Base-by-base conservation (phyloP, 352 stramenopile species). In the Pythium graminicola region DNA sequence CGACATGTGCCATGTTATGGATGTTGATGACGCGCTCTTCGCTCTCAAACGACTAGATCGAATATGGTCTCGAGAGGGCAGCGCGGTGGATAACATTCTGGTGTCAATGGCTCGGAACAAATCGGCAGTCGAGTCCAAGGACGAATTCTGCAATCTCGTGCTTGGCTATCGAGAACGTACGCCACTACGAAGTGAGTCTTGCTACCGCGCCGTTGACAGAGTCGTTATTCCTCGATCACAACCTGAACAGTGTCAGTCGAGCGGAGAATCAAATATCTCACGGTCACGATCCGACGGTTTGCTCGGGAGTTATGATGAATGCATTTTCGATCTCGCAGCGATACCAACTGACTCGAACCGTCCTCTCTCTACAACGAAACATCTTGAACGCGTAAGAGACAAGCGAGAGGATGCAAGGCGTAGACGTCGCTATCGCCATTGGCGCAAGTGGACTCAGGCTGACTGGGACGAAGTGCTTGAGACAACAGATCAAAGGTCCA, bases 141-240 rank as follows among this genome's bases (percentile, higher is more conserved):
- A 81, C 42, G 69, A 73, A 8, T 86, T 88, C 36, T 88, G 76
- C 47, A 75, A 88, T 59, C 56, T 85, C 14, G 62, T 88, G n/a
- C 50, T 84, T 2, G 72, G 74, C 1, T 86, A 74, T 53, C 49
- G 40, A 49, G 70, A 73, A n/a, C 46, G 41, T 11, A 17, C 27
- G 20, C 33, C 53, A 51, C 49, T 6, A 1, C 26, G 24, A 14
- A 19, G n/a, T 1, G 16, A 6, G 1, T 16, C 23, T 1, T 17
- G 7, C 16, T 13, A 41, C 2, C 40, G 17, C 5, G 41, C 27
- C 11, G 26, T 27, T 24, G 31, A 51, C 28, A 39, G 55, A 42
- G 11, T 43, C 8, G 16, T 63, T 38, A 14, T n/a, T 16, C 47
- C 48, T 13, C 33, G 32, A 14, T 1, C 8, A 4, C 8, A n/a